Base-by-base conservation (phyloP, 2,329 filamentous ascomycete species). In the Exophiala spinifera region DNA sequence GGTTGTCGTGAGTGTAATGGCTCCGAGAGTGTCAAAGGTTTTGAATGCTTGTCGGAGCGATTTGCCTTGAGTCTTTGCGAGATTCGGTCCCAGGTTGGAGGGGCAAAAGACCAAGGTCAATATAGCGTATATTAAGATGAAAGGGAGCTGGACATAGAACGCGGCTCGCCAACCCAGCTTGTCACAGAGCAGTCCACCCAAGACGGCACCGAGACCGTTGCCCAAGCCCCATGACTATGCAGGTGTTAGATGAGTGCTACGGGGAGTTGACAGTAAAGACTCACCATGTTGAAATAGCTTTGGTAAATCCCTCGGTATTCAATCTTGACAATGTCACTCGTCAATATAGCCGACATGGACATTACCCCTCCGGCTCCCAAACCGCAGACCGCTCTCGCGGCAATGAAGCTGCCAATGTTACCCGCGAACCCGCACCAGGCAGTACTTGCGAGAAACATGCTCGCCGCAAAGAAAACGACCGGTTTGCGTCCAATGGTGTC, bases 221-320 rank as follows among this genome's bases (percentile, higher is more conserved):
- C 63, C 60, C 4, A 61, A 14, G 13, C 61, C 61, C 40, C 55
- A 63, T 6, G 56, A 42, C 49, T 58, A 36, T 3, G 19, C 13
- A 25, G 17, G 11, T 31, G 28, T 31, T 10, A 31, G 28, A 31
- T 31, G 28, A 31, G 10, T 2, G 3, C 28, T 11, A 6, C 28
- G 3, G 10, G 10, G 4, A 10, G 23, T 25, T 31, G 45, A n/a
- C 17, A 21, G 20, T 14, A 3, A 25, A n/a, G 10, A 49, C 56
- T 19, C 45, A 58, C 56, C 52, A 60, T 36, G 40, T 61, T 56
- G 64, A 88, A 79, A 61, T 85, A 83, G 13, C 84, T 84, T 67
- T 91, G 88, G 62, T 88, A 91, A 3, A 80, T 79, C 3, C 87
- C 86, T n/a, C 88, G 76, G 57, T 75, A 84, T 72, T 87, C 81